Percentiles rank a stretch among this genome's conserved stretches.
Conservation (phyloP, 2,329 filamentous ascomycete species). For the Fusarium sp. region DNA sequence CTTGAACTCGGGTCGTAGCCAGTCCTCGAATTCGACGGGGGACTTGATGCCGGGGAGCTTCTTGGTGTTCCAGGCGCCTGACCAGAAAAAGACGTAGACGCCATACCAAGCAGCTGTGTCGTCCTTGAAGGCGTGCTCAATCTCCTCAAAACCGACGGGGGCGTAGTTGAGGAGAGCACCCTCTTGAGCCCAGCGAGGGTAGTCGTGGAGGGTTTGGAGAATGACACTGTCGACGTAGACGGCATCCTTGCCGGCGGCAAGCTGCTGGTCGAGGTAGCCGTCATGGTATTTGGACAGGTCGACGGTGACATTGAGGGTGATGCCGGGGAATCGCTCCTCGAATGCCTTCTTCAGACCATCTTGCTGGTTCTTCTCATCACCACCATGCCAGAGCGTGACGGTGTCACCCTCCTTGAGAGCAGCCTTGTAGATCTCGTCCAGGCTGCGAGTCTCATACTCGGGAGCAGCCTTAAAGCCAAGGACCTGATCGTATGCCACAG, state of each 20-base stretch:
- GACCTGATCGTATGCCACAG: slow-evolving; percentile 40
- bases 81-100: slow-evolving; percentile 54
- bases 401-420: slow-evolving; percentile 60
- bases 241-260: slow-evolving; percentile 49
- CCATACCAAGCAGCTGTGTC: slow-evolving; percentile 55
- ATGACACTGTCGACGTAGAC: slow-evolving; percentile 56
- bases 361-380: slow-evolving; percentile 58
- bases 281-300: slow-evolving; percentile 69
- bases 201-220: slow-evolving; percentile 66
- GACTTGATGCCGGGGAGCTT: slow-evolving; percentile 48
- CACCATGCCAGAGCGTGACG: slow-evolving; percentile 62
- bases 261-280: slow-evolving; percentile 58
- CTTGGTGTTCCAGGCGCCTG: slow-evolving; percentile 46
- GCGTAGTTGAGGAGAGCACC: slow-evolving; percentile 63
- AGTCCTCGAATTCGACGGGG: slow-evolving; percentile 55
- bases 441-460: slow-evolving; percentile 56
- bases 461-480: slow-evolving; percentile 42
- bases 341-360: slow-evolving; percentile 57
- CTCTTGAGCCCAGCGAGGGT: slow-evolving; percentile 62
- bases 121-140: slow-evolving; percentile 55
- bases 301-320: slow-evolving; percentile 65
- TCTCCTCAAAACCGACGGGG: slow-evolving; percentile 58
- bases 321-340: slow-evolving; percentile 60
- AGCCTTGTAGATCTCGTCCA: slow-evolving; percentile 64
- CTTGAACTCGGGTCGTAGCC: slow-evolving; percentile 63